Evolutionary conservation across 306 rosid genomes (phyloP).

Genomic region (Phaseolus lunatus): DNA sequence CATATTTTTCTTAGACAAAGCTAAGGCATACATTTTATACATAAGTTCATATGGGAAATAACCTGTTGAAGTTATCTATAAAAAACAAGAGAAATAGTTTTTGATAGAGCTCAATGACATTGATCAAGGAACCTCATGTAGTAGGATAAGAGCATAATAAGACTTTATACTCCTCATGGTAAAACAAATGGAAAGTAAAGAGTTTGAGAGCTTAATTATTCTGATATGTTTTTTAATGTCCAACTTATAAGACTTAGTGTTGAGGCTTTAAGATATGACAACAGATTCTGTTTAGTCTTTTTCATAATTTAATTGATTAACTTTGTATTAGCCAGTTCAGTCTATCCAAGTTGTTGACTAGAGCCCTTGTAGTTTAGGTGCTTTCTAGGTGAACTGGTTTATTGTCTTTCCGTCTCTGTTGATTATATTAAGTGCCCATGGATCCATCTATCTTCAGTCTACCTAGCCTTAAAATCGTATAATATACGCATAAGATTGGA

Average conservation of each 20-base stretch:
- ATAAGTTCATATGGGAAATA: constrained; percentile 6
- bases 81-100: neutral
- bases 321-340: neutral
- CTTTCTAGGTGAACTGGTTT: neutral
- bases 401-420: neutral
- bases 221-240: constrained; percentile 1
- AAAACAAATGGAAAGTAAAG: constrained; percentile 2
- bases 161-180: neutral
- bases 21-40: neutral
- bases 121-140: neutral
- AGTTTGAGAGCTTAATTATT: neutral
- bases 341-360: constrained; percentile 29
- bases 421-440: neutral
- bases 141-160: neutral
- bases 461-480: neutral
- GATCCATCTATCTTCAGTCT: neutral
- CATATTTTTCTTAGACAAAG: constrained; percentile 11
- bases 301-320: constrained; percentile 22
- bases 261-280: neutral
- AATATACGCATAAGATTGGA: neutral
- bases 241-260: neutral
- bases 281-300: neutral
- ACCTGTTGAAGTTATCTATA: neutral
- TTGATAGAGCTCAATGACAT: constrained; percentile 3
- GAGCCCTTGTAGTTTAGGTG: constrained; percentile 24